Conservation (phyloP, 2,329 filamentous ascomycete species). For the Trichophyton equinum region DNA sequence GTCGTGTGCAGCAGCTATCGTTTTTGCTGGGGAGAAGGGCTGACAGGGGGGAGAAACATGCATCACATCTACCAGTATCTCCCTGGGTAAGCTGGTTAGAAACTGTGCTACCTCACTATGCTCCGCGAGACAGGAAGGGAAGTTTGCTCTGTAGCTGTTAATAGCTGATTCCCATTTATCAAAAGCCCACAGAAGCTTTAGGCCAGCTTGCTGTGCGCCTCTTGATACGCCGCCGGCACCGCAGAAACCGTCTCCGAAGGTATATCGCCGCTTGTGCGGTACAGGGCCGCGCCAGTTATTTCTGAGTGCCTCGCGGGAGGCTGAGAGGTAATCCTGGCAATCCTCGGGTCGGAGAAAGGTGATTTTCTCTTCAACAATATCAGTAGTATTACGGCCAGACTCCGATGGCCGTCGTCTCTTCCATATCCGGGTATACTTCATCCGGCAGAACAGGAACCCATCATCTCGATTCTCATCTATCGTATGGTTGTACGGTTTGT, state of each 20-base stretch:
- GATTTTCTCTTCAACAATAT: constrained; percentile 16
- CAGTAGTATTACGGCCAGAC: constrained; percentile 8
- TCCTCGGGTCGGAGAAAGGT: constrained; percentile 23
- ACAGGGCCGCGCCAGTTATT: constrained; percentile 19
- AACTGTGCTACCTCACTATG: constrained; percentile 37
- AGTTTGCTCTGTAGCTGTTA: constrained; percentile 48
- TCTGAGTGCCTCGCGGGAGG: constrained; percentile 16
- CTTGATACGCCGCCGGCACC: constrained; percentile 60
- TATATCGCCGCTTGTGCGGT: constrained; percentile 37
- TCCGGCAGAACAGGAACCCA: constrained; percentile 26
- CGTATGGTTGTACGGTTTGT: constrained; percentile 35
- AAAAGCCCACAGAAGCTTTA: constrained; percentile 49
- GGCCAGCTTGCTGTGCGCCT: constrained; percentile 48
- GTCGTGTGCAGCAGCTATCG: constrained; percentile 43
- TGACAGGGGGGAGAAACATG: constrained; percentile 72
- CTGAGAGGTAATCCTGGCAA: constrained; percentile 17
- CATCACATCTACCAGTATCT: constrained; percentile 49
- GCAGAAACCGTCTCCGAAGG: constrained; percentile 58
- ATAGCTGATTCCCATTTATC: constrained; percentile 50
- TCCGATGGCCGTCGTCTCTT: constrained; percentile 10
- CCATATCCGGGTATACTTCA: constrained; percentile 19
- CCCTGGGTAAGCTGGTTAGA: constrained; percentile 20
- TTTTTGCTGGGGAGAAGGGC: constrained; percentile 61
- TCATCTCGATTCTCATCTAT: constrained; percentile 16
- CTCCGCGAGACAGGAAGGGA: constrained; percentile 29